A percentile compares a stretch with the other conserved stretches of the same genome.
These are phyloP conservation scores for Globisporangium nodosum DNA, from an alignment of 352 stramenopile genomes.

Conservation along the genomic window DNA sequence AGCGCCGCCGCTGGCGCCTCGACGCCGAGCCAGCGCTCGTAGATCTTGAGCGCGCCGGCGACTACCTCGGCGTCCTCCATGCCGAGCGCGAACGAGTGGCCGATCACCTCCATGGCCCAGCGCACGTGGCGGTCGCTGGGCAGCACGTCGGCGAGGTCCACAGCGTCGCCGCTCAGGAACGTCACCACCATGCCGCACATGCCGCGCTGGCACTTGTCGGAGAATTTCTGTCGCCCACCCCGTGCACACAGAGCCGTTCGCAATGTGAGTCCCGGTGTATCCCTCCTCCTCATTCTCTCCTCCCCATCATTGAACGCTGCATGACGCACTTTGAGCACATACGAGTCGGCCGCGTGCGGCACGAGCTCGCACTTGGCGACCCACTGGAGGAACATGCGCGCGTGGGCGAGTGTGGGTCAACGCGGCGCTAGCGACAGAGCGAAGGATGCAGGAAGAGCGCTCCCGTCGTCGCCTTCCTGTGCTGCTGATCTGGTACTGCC, in stretches of 20 bases:
- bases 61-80: slow-evolving; percentile 86
- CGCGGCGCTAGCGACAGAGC: no score
- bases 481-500: no score
- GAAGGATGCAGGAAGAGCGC: no score
- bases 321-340: slow-evolving; percentile 68
- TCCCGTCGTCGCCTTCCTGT: background rate
- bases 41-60: slow-evolving; percentile 65
- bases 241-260: background rate
- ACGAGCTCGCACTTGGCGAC: slow-evolving; percentile 87
- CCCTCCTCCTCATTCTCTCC: background rate
- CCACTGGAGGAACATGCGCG: slow-evolving; percentile 80
- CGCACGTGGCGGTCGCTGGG: slow-evolving; percentile 72
- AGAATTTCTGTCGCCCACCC: slow-evolving; percentile 58
- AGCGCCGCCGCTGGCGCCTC: slow-evolving; percentile 18
- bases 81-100: slow-evolving; percentile 76
- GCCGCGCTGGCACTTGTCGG: slow-evolving; percentile 80
- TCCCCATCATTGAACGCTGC: background rate
- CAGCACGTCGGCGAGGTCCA: slow-evolving; percentile 46
- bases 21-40: slow-evolving; percentile 78
- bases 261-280: background rate
- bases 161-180: slow-evolving; percentile 51
- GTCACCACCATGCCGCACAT: slow-evolving; percentile 79
- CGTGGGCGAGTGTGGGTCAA: background rate
- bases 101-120: slow-evolving; percentile 84
- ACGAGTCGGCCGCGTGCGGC: slow-evolving; percentile 50